A percentile compares a stretch with the other conserved stretches of the same genome.
phyloP scores from a whole-genome alignment of 495 filamentous ascomycete species.

The Letharia columbiana region DNA sequence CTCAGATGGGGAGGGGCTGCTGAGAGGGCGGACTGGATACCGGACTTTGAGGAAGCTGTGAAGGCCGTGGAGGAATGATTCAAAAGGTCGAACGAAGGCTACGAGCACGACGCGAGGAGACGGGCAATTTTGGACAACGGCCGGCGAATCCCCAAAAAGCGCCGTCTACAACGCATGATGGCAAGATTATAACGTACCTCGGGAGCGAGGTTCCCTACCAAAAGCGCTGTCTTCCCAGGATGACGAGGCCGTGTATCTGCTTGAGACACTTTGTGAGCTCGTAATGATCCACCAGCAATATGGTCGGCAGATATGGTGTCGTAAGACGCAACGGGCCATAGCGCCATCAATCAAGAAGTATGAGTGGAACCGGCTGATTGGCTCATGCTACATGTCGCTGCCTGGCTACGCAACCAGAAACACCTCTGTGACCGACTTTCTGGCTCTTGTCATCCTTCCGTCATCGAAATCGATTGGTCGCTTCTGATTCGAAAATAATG shows the following conservation, averaged over 20 bases:
- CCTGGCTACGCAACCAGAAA: background rate
- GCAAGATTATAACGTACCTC: background rate
- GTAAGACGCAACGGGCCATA: background rate
- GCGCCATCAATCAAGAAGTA: background rate
- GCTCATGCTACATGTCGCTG: background rate
- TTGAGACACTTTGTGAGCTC: background rate
- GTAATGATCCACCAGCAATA: background rate
- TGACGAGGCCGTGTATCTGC: background rate
- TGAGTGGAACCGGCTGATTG: background rate
- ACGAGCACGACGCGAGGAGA: background rate
- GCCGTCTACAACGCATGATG: background rate
- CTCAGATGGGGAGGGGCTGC: slow-evolving; percentile 41
- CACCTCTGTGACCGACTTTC: background rate
- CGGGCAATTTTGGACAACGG: background rate
- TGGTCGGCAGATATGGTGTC: background rate
- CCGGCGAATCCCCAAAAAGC: background rate
- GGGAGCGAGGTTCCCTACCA: background rate
- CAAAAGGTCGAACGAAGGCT: background rate
- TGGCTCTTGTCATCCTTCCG: background rate
- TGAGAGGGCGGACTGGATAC: slow-evolving; percentile 39
- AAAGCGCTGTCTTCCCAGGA: background rate
- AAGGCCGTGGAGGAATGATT: slow-evolving; percentile 25
- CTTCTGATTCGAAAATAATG: slow-evolving; percentile 2
- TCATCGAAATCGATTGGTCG: background rate
- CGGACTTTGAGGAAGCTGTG: slow-evolving; percentile 41